Evolutionary conservation across 345 rosid genomes (phyloP), one percentile per base, ranked within the genome.

Genomic region (Cochlearia excelsa): DNA sequence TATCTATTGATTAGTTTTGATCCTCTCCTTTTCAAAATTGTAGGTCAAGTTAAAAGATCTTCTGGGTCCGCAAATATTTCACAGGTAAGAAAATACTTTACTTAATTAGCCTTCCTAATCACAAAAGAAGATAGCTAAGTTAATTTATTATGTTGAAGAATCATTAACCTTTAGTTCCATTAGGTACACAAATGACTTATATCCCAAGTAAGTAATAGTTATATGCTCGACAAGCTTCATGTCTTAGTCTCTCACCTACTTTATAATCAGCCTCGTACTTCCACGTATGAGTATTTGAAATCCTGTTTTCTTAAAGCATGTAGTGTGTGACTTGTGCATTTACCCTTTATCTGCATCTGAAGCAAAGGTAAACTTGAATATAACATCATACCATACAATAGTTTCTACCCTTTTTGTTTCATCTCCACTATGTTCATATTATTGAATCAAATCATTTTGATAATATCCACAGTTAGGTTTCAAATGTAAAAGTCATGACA

Each of bases 341-440:
- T 38, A 57, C 46, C 35, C 44, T 9, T 70, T 63, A 16, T 51
- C 66, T 70, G 66, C 56, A 46, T 51, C 70, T 58, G 65, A 70
- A 70, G 75, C 66, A 70, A 70, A 70, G 69, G 54, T 56, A 44
- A 28, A 37, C 33, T 49, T 47, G 65, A 63, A 63, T 55, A 63
- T 57, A 54, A 70, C 59, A 70, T 35, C 4, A 42, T 54, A 70
- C 74, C 74, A 27, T 43, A 2, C 29, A 47, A 26, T 42, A 56
- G 51, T 54, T 68, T 44, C 54, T 46, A 42, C 26, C 9, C 3
- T 11, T 46, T 3, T 26, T 10, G 35, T 38, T 49, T 41, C n/a
- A n/a, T n/a, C 57, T 38, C 38, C 46, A 48, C 46, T 28, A 37
- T 8, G 8, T 38, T 60, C 37, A 28, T 60, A 29, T 16, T 16